Evolutionary conservation across 2,329 filamentous ascomycete genomes (phyloP), one percentile per base, ranked within the genome.

Genomic region (Stenocarpella maydis): DNA sequence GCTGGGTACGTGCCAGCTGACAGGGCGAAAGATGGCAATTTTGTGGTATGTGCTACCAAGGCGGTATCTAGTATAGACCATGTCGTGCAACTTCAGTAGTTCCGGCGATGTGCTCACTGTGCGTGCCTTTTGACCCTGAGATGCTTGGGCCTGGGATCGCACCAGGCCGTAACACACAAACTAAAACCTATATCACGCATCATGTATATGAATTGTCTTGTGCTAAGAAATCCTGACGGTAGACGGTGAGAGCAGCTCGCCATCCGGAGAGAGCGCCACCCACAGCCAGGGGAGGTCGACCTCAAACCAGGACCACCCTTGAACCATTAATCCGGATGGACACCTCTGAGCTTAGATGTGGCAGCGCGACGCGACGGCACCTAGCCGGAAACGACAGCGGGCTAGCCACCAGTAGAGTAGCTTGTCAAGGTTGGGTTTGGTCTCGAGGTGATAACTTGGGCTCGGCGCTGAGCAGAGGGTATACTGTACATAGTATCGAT

Each of bases 361-460:
- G 21, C 55, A 60, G 43, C 21, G 28, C 43, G 43, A 15, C 28
- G 43, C 37, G 28, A 63, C 58, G 28, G 58, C n/a, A 49, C 58
- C 19, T 34, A 63, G 43, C 58, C 12, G 37, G 31, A 63, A 26
- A 26, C 26, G 58, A 63, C 58, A 5, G 26, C 41, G 28, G n/a
- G 43, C 14, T 19, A 4, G 21, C 24, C 9, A 49, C 28, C n/a
- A 37, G 4, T 14, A 10, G 24, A 47, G 19, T 34, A 28, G 31
- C 58, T 49, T 63, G 43, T 49, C 43, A 43, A 63, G 28, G 49
- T 63, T 63, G 58, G 34, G 58, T 63, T 63, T 63, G 58, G 58
- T 19, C 43, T 45, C 3, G 26, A 24, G 24, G 41, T 24, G 41
- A 31, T 21, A 17, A 12, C 7, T 26, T 43, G 6, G 6, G 34